A percentile compares a stretch with the other conserved stretches of the same genome.
Evolutionary conservation across 495 filamentous ascomycete species (phyloP).

Genomic region (Penicillium mononematosum): DNA sequence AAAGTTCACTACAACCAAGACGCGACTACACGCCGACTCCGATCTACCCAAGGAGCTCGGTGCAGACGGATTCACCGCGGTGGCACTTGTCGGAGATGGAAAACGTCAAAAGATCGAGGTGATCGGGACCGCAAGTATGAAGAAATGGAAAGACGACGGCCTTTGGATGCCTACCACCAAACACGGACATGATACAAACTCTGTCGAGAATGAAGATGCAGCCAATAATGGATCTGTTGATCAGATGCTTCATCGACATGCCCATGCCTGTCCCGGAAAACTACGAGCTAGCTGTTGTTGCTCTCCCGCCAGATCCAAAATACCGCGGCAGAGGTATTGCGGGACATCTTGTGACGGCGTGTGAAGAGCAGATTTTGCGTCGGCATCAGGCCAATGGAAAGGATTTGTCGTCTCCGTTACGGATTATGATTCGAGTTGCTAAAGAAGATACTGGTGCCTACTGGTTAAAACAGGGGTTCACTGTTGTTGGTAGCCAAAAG

Average conservation of each 20-base stretch:
- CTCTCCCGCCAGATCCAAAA: background rate
- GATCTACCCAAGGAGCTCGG: background rate
- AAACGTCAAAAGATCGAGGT: slow-evolving; percentile 2
- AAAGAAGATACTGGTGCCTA: background rate
- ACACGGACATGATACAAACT: background rate
- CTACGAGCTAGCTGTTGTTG: background rate
- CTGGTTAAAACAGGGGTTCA: background rate
- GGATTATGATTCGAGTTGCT: background rate
- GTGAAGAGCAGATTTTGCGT: background rate
- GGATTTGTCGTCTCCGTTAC: background rate
- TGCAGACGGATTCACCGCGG: background rate
- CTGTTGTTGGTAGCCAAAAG: background rate
- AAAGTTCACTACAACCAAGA: background rate
- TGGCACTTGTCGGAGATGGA: background rate
- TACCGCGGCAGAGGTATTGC: background rate
- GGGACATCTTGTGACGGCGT: background rate
- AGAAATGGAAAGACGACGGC: slow-evolving; percentile 20
- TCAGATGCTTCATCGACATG: background rate
- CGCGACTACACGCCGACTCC: background rate
- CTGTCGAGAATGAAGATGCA: background rate
- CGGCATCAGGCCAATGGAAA: background rate
- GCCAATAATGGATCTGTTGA: background rate
- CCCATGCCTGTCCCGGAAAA: background rate
- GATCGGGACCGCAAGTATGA: slow-evolving; percentile 21
- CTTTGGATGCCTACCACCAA: slow-evolving; percentile 14